phyloP scores from a whole-genome alignment of 2,329 filamentous ascomycete species.

The Mollisiaceae sp. region DNA sequence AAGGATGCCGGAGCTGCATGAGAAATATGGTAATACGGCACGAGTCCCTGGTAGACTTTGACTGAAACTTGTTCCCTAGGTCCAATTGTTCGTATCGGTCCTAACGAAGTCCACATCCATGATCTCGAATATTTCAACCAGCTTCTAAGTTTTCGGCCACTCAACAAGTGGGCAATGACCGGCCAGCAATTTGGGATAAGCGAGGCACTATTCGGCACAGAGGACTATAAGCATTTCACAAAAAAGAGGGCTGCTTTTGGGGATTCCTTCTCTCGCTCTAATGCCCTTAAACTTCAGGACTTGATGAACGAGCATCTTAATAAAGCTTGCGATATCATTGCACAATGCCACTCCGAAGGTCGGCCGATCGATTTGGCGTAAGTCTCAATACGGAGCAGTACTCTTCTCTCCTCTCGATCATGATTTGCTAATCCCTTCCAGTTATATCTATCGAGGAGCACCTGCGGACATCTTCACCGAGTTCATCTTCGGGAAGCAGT shows the following conservation, averaged over 20 bases:
- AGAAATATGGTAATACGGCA: slow-evolving; percentile 8
- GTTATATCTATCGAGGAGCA: no score
- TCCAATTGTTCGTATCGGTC: slow-evolving; percentile 10
- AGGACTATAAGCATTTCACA: slow-evolving; percentile 14
- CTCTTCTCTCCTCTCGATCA: no score
- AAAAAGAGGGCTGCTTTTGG: slow-evolving; percentile 15
- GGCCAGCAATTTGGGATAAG: slow-evolving; percentile 11
- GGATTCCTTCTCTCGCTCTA: slow-evolving; percentile 11
- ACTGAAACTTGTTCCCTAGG: background rate
- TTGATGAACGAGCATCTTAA: slow-evolving; percentile 15
- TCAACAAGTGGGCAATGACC: slow-evolving; percentile 14
- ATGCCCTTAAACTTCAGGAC: slow-evolving; percentile 10
- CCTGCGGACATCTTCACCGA: no score
- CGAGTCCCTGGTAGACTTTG: background rate
- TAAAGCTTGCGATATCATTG: slow-evolving; percentile 13
- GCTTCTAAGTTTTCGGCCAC: background rate
- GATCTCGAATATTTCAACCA: slow-evolving; percentile 7
- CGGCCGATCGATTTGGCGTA: slow-evolving; percentile 12
- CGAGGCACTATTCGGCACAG: slow-evolving; percentile 10
- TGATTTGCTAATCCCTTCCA: no score
- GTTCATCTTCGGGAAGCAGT: no score
- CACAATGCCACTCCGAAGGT: slow-evolving; percentile 1
- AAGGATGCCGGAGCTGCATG: slow-evolving; percentile 6
- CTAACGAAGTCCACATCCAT: slow-evolving; percentile 8
- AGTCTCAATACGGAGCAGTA: no score